phyloP scores from a whole-genome alignment of 2,329 filamentous ascomycete genomes.

The Colletotrichum sp. region DNA sequence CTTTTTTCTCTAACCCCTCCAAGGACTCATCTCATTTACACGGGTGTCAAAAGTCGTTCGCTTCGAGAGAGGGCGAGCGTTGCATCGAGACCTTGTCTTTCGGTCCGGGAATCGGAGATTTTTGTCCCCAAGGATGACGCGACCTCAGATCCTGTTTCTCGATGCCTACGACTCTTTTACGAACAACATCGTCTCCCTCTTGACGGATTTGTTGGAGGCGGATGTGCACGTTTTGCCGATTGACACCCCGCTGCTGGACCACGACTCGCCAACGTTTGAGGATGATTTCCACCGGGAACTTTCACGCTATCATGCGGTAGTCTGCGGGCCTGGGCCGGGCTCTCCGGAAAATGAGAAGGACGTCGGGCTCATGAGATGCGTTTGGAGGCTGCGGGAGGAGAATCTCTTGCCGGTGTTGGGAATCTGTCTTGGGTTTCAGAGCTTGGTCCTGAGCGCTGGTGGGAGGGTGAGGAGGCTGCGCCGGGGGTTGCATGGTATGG shows the following conservation, averaged over 20 bases:
- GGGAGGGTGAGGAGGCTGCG: conserved; percentile 68
- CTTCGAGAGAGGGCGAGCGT: neutral
- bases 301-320: conserved; percentile 77
- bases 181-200: conserved; percentile 88
- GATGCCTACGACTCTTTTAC: conserved; percentile 98
- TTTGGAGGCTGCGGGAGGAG: conserved; percentile 72
- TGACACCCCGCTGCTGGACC: conserved; percentile 60
- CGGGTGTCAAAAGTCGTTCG: neutral
- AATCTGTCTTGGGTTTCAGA: conserved; percentile 90
- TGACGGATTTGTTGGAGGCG: conserved; percentile 72
- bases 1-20: neutral
- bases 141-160: conserved; percentile 76
- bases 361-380: conserved; percentile 78
- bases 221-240: conserved; percentile 76
- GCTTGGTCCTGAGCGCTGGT: conserved; percentile 72
- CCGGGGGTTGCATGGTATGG: conserved; percentile 84
- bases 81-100: neutral
- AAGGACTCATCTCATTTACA: neutral
- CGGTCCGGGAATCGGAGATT: neutral
- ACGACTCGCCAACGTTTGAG: conserved; percentile 45
- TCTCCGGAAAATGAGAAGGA: conserved; percentile 75
- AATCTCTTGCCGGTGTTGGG: conserved; percentile 79
- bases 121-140: conserved; percentile 28
- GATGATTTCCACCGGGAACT: conserved; percentile 55
- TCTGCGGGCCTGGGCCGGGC: conserved; percentile 91